phyloP scores from a whole-genome alignment of 2,329 filamentous ascomycete genomes.

The Pseudogymnoascus sp. region DNA sequence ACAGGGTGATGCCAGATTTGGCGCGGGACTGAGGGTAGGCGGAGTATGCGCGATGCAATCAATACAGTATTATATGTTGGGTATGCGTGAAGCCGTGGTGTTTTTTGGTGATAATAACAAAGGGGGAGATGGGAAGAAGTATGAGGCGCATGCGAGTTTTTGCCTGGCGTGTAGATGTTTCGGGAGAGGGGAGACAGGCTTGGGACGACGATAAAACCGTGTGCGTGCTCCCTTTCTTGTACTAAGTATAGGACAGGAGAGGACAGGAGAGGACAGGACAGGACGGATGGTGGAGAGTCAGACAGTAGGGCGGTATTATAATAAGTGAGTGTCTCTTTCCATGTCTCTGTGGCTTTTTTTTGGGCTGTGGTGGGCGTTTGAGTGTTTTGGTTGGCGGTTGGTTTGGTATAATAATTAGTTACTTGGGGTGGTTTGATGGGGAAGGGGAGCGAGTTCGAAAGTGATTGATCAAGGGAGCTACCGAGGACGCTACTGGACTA shows the following conservation, averaged over 20 bases:
- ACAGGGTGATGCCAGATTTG: background rate
- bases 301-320: background rate
- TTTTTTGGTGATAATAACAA: slow-evolving; percentile 9
- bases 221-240: background rate
- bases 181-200: background rate
- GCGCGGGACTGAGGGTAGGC: background rate
- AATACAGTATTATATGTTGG: background rate
- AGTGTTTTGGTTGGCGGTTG: background rate
- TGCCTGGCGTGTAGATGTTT: slow-evolving; percentile 9
- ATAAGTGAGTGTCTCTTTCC: background rate
- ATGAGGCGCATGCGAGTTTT: slow-evolving; percentile 5
- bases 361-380: background rate
- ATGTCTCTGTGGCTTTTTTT: slow-evolving; percentile 9
- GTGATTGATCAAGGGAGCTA: slow-evolving; percentile 9
- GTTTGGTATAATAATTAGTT: background rate
- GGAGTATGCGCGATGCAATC: background rate
- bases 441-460: background rate
- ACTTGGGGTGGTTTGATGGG: background rate
- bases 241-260: background rate
- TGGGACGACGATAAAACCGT: slow-evolving; percentile 1
- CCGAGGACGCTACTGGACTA: background rate
- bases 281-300: background rate
- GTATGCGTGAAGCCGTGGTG: background rate
- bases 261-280: background rate
- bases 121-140: background rate